These are phyloP conservation scores for Chenopodium quinoa DNA, from an alignment of 148 eudicot genomes.

Conservation along the genomic window DNA sequence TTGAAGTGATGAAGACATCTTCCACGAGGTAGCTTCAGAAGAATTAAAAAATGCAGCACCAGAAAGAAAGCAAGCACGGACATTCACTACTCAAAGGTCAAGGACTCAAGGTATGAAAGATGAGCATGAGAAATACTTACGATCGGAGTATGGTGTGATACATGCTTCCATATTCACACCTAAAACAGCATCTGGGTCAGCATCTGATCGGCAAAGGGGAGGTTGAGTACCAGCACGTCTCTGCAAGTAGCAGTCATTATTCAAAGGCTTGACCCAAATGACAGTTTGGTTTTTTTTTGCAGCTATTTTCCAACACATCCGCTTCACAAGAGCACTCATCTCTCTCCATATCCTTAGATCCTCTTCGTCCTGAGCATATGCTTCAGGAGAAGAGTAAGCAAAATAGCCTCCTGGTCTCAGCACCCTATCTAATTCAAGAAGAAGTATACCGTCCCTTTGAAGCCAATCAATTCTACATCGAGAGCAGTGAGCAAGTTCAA, in stretches of 20 bases:
- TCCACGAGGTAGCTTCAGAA: not conserved
- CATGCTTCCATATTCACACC: constrained; percentile 93
- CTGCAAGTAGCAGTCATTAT: constrained; percentile 85
- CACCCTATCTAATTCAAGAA: constrained; percentile 89
- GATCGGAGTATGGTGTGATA: constrained; percentile 90
- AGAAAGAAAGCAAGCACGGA: not conserved
- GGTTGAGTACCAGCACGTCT: constrained; percentile 87
- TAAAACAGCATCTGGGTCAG: constrained; percentile 86
- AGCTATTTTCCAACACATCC: constrained; percentile 99
- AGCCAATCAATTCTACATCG: constrained; percentile 99
- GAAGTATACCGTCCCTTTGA: constrained; percentile 97
- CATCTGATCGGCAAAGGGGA: constrained; percentile 79
- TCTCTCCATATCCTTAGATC: constrained; percentile 92
- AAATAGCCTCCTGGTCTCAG: constrained; percentile 97
- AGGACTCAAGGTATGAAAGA: not conserved
- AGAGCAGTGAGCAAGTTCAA: constrained; percentile 97
- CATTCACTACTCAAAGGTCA: not conserved
- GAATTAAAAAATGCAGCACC: not conserved
- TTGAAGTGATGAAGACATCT: not conserved
- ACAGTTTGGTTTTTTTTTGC: constrained; percentile 90
- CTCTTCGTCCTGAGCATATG: constrained; percentile 99
- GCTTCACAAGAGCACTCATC: constrained; percentile 95
- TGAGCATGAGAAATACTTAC: constrained; percentile 50
- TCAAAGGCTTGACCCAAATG: constrained; percentile 91
- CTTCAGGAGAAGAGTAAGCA: constrained; percentile 99